Evolutionary conservation across 1,284 basidiomycete species (phyloP).

Genomic region (Ustilago bromivora): DNA sequence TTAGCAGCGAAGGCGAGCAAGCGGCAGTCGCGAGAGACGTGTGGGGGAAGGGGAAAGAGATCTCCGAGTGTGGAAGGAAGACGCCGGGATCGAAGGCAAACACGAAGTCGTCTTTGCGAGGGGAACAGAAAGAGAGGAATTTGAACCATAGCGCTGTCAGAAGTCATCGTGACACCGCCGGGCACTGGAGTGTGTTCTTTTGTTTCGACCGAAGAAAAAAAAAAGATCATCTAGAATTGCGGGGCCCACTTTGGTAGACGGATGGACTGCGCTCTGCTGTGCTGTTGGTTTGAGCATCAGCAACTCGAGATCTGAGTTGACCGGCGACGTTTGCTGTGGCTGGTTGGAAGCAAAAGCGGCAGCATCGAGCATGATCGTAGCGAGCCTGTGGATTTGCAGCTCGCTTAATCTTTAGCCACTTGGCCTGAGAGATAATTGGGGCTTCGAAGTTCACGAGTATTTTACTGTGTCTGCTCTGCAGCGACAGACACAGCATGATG

Average conservation of each 20-base stretch:
- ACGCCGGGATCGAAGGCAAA: not conserved
- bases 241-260: constrained; percentile 1
- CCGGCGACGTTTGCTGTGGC: not conserved
- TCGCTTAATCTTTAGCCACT: constrained; percentile 5
- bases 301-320: not conserved
- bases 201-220: not conserved
- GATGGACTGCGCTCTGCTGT: not conserved
- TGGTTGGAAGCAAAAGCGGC: not conserved
- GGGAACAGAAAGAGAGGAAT: not conserved
- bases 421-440: not conserved
- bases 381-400: constrained; percentile 15
- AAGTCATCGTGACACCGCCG: not conserved
- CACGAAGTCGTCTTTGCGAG: not conserved
- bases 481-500: too few species aligned
- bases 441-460: not conserved
- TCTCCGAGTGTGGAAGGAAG: constrained; percentile 2
- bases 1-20: too few species aligned
- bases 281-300: not conserved
- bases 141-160: constrained; percentile 1
- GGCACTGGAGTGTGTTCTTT: constrained; percentile 1
- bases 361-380: not conserved
- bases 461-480: too few species aligned
- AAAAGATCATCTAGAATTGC: not conserved
- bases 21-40: not conserved
- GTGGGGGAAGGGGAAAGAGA: not conserved